phyloP scores from a whole-genome alignment of 176 grass and related monocot species.

The Carex pumila region DNA sequence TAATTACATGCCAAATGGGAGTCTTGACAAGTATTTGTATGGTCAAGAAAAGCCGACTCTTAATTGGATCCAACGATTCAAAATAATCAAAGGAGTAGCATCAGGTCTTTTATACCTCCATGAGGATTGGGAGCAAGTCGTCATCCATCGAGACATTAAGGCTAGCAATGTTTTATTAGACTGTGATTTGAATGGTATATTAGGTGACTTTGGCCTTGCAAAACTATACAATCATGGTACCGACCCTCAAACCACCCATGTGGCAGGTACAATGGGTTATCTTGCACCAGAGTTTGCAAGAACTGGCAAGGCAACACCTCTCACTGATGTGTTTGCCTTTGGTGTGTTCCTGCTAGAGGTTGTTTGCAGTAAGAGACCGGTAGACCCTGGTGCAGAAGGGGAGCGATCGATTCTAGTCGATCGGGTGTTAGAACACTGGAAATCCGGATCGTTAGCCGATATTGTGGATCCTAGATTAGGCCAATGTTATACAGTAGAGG shows the following conservation, averaged over 20 bases:
- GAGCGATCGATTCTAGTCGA: conserved; percentile 14
- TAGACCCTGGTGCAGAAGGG: not conserved
- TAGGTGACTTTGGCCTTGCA: conserved; percentile 59
- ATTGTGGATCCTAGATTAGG: conserved; percentile 26
- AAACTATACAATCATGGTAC: conserved; percentile 43
- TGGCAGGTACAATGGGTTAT: conserved; percentile 57
- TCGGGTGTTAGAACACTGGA: conserved; percentile 34
- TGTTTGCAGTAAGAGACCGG: conserved; percentile 33
- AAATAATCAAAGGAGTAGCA: conserved; percentile 56
- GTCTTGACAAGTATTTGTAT: conserved; percentile 47
- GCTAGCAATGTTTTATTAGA: conserved; percentile 60
- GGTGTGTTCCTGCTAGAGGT: conserved; percentile 46
- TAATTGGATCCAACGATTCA: conserved; percentile 44
- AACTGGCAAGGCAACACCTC: conserved; percentile 33
- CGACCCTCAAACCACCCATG: conserved; percentile 32
- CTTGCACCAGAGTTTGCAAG: conserved; percentile 42
- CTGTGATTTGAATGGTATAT: conserved; percentile 27
- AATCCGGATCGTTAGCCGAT: not conserved
- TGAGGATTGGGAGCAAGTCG: conserved; percentile 52
- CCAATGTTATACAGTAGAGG: conserved; percentile 10
- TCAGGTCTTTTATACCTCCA: conserved; percentile 44
- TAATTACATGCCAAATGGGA: conserved; percentile 66
- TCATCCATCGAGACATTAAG: conserved; percentile 59
- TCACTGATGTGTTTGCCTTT: conserved; percentile 48
- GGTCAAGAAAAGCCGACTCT: conserved; percentile 9